Base-by-base conservation (phyloP, 1,284 basidiomycete species). In the Coniferiporia weirii region DNA sequence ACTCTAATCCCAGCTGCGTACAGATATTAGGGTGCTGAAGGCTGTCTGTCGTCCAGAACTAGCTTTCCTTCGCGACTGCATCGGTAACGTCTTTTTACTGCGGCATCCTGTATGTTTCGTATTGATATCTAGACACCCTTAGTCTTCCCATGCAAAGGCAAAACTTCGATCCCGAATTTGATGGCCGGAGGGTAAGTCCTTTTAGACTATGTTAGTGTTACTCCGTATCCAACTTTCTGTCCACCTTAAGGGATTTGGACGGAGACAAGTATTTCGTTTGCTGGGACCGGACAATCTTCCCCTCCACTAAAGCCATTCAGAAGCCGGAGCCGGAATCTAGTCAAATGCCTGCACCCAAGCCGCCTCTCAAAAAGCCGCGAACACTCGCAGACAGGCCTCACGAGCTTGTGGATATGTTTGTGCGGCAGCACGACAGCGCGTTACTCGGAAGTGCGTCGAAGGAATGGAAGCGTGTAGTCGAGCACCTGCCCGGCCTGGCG, bases 211-310 rank as follows among this genome's bases (percentile, higher is more conserved):
- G 17, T 19, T n/a, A 19, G 17, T 46, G 9, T 15, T 5, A 15
- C 19, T 17, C 43, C 4, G 19, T 13, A 10, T 32, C 9, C 13
- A 19, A n/a, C 20, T 45, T 36, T n/a, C 13, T 22, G 15, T 10
- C 5, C 7, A 36, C 12, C 20, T 36, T 56, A n/a, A 68, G 66
- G 10, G 69, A 70, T 53, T 64, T 70, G 22, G 69, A 70, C 50
- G 69, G 69, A 36, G 69, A 70, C 47, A 34, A 36, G 19, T 70
- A 63, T 56, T 67, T 67, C 22, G 61, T 65, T 7, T 62, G 62
- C 34, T 64, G 63, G 62, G 61, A 68, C 17, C 61, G 55, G 4
- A 20, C 46, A 6, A 62, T 70, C 44, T 59, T 70, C 22, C 68
- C 68, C 3, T 20, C 43, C 15, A 27, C 3, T 27, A 5, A 27